Evolutionary conservation across 2,329 filamentous ascomycete genomes (phyloP).

Genomic region (Claviceps digitariae): DNA sequence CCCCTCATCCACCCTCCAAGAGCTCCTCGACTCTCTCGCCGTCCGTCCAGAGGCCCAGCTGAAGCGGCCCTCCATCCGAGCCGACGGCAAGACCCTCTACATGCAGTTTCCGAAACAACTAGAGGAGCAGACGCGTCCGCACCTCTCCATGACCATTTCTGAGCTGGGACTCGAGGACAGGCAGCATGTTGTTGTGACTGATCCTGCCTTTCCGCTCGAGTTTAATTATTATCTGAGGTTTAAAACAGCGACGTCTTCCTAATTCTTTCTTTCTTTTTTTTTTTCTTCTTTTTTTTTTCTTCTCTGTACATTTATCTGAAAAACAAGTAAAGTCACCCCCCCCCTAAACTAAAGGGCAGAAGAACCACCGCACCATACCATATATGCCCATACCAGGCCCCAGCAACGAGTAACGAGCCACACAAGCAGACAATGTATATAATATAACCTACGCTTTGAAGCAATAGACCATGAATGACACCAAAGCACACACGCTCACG

Average conservation of each 20-base stretch:
- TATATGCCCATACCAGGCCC: too few relatives aligned
- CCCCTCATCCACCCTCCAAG: constrained; percentile 58
- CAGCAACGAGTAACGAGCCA: background rate
- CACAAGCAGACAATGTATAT: background rate
- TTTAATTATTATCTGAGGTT: constrained; percentile 44
- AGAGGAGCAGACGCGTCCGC: constrained; percentile 71
- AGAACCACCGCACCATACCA: too few relatives aligned
- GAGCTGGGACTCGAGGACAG: constrained; percentile 63
- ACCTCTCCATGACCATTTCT: constrained; percentile 62
- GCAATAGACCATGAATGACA: background rate
- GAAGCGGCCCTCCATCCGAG: constrained; percentile 79
- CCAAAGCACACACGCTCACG: background rate
- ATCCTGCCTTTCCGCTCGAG: constrained; percentile 73
- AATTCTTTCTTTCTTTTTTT: too few relatives aligned
- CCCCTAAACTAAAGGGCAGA: too few relatives aligned
- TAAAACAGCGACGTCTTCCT: constrained; percentile 7
- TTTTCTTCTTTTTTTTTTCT: background rate
- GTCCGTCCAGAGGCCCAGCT: constrained; percentile 79
- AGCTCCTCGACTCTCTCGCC: constrained; percentile 74
- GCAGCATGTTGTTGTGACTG: constrained; percentile 83
- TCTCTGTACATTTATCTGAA: background rate
- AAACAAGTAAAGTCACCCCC: too few relatives aligned
- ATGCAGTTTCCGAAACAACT: constrained; percentile 73
- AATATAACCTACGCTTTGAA: background rate
- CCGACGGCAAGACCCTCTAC: constrained; percentile 72